Percentiles rank a stretch among this genome's conserved stretches.
Evolutionary conservation across 129 eudicot genomes (phyloP).

Genomic region (Deinandra increscens): DNA sequence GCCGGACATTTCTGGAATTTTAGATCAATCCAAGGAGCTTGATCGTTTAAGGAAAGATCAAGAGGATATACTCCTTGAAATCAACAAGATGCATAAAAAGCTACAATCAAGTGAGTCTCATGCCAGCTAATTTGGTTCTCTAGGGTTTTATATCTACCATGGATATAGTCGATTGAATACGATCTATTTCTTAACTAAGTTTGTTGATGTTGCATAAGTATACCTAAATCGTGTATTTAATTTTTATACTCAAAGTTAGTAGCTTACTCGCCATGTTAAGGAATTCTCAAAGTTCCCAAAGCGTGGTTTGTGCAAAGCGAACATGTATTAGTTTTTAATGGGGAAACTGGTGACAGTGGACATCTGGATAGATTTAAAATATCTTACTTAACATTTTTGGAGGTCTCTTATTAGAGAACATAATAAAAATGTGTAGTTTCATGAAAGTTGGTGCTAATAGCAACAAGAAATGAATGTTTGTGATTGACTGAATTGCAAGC

Average conservation of each 20-base stretch:
- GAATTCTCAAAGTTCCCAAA: neutral
- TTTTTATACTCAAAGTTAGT: neutral
- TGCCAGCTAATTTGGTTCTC: neutral
- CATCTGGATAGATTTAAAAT: conserved; percentile 11
- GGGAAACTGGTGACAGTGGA: conserved; percentile 4
- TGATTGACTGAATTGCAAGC: neutral
- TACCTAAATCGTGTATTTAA: conserved; percentile 6
- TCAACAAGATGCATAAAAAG: conserved; percentile 84
- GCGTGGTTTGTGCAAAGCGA: neutral
- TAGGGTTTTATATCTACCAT: conserved; percentile 14
- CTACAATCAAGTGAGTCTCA: conserved; percentile 59
- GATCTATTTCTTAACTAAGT: neutral
- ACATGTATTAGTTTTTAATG: neutral
- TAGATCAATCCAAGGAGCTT: conserved; percentile 84
- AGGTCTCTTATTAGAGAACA: neutral
- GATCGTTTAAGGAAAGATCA: conserved; percentile 89
- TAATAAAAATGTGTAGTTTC: neutral
- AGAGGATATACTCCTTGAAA: conserved; percentile 63
- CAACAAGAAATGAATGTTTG: neutral
- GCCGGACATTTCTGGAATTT: conserved; percentile 54
- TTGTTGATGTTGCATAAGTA: neutral
- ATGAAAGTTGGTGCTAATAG: conserved; percentile 12
- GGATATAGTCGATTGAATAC: conserved; percentile 15
- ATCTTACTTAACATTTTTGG: neutral
- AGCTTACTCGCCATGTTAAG: neutral